Base-by-base conservation (phyloP, 495 filamentous ascomycete species). In the Apodospora peruviana region DNA sequence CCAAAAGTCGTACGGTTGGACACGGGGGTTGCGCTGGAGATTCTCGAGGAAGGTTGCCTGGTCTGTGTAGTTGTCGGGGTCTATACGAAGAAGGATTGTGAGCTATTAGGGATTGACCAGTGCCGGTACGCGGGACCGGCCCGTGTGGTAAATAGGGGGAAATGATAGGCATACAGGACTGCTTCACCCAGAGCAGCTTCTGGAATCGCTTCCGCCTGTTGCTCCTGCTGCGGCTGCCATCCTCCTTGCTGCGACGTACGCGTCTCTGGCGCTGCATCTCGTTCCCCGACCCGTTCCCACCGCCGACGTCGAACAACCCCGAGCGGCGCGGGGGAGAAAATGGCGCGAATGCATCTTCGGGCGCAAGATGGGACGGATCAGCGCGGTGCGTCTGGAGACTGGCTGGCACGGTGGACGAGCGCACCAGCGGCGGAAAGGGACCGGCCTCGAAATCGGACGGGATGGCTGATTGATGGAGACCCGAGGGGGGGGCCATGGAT, bases 1-100 rank as follows among this genome's bases (percentile, higher is more conserved):
- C 90, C 94, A 98, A 71, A 98, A 98, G 61, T 97, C 90, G 61
- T 98, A 98, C 0, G 93, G 91, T 37, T 90, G 85, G 35, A 97
- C 82, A 16, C 90, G 84, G 11, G 91, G 93, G 64, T 98, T 98
- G 19, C 91, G 85, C 64, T 98, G 94, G 9, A 98, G 80, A 53
- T 96, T 88, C 58, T 94, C 91, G 48, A 98, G 85, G 58, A 98
- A 98, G 19, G 90, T 95, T 39, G 86, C 84, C 62, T 90, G 88
- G 64, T 98, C 93, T 41, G 94, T 97, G 68, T 96, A 97, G 64
- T 98, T 98, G 69, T 98, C 93, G 17, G 94, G 91, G 65, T 95
- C 89, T 95, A 52, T 4, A 10, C 16, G 22, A 29, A 14, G 20
- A 9, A 2, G 18, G 1, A 5, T 22, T 39, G 29, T 47, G 19